Conservation (phyloP, 371 early-diverging fungal genomes). For the Mucor circinelloides region DNA sequence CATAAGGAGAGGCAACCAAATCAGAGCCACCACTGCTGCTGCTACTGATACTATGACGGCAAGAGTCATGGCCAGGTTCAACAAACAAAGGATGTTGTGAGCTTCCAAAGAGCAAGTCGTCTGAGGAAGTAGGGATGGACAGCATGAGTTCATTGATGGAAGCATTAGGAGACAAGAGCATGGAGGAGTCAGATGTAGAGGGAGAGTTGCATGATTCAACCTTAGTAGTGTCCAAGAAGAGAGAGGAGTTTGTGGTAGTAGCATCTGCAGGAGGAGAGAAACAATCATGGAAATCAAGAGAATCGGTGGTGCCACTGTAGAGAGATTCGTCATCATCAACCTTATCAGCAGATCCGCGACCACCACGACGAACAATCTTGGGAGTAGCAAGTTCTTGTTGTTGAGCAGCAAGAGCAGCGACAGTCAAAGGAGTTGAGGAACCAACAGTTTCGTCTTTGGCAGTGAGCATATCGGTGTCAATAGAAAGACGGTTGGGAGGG, state of each 20-base stretch:
- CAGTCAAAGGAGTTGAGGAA: constrained; percentile 16
- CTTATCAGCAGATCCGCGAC: background rate
- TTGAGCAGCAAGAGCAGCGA: constrained; percentile 19
- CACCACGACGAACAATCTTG: constrained; percentile 1
- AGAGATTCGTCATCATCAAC: constrained; percentile 28
- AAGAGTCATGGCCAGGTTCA: background rate
- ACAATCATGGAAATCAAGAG: constrained; percentile 49
- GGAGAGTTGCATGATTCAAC: constrained; percentile 7
- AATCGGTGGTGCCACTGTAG: constrained; percentile 46
- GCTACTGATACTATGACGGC: constrained; percentile 22
- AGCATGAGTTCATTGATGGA: constrained; percentile 20
- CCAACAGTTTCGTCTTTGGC: background rate
- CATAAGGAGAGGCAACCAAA: background rate
- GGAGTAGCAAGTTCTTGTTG: background rate
- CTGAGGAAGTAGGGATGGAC: constrained; percentile 10
- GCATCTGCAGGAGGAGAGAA: constrained; percentile 40
- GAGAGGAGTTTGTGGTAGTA: constrained; percentile 17
- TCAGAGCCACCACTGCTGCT: constrained; percentile 18
- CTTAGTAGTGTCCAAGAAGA: background rate
- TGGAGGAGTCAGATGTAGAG: constrained; percentile 4
- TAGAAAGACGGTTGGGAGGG: constrained; percentile 24
- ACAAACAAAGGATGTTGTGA: constrained; percentile 4
- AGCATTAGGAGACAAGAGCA: constrained; percentile 7
- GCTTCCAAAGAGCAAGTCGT: constrained; percentile 4
- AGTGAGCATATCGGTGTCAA: constrained; percentile 7